These are phyloP conservation scores for Lodderomyces theae DNA, from an alignment of 1,139 yeast species.

Conservation along the genomic window DNA sequence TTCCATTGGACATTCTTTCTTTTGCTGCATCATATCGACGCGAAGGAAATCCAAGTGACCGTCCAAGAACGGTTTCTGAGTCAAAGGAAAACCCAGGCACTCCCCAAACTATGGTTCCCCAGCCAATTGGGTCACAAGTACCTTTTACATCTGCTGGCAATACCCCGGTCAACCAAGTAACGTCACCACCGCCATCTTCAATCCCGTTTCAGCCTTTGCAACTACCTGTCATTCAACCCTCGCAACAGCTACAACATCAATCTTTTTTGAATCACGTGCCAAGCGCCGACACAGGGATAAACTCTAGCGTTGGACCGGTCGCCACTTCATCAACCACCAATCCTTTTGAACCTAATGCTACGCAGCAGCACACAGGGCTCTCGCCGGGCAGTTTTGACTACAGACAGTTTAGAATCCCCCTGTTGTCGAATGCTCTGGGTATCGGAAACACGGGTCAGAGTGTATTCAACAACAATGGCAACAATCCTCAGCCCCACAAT, in stretches of 20 bases:
- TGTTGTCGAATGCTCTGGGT: neutral
- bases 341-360: neutral
- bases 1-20: slow-evolving; percentile 31
- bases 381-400: slow-evolving; percentile 1
- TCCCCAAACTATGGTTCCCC: neutral
- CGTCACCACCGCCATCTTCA: slow-evolving; percentile 1
- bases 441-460: neutral
- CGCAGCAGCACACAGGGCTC: neutral
- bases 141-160: slow-evolving; percentile 13
- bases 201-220: neutral
- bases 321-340: neutral
- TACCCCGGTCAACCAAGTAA: slow-evolving; percentile 7
- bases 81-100: neutral
- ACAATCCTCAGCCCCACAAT: neutral
- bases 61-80: slow-evolving; percentile 5
- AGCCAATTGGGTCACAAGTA: neutral
- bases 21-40: slow-evolving; percentile 33
- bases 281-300: neutral
- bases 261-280: neutral
- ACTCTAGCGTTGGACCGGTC: neutral
- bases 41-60: slow-evolving; percentile 6
- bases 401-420: slow-evolving; percentile 2
- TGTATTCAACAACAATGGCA: neutral
- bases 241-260: slow-evolving; percentile 3
- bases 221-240: neutral